Evolutionary conservation across 2,329 filamentous ascomycete species (phyloP).

Genomic region (Alternaria panax): DNA sequence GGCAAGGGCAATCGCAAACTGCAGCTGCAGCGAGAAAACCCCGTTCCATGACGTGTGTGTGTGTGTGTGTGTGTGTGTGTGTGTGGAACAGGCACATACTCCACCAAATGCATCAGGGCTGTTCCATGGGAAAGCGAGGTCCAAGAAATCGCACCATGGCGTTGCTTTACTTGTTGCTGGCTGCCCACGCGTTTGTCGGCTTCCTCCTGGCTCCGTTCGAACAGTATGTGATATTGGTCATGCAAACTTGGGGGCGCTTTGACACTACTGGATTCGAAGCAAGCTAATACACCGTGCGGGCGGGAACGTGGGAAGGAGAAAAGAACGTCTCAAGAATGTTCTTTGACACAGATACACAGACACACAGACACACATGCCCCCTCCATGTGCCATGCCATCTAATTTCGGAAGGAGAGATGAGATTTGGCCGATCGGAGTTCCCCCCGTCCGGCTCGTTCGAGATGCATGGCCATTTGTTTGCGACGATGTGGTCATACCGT

Average conservation of each 20-base stretch:
- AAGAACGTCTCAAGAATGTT: slow-evolving; percentile 22
- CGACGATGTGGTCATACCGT: background rate
- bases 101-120: slow-evolving; percentile 2
- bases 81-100: slow-evolving; percentile 19
- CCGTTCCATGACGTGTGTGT: slow-evolving; percentile 23
- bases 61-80: too few species aligned
- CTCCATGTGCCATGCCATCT: slow-evolving; percentile 10
- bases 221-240: background rate
- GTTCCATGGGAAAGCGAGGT: slow-evolving; percentile 25
- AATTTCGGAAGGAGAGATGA: slow-evolving; percentile 20
- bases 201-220: background rate
- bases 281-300: slow-evolving; percentile 19
- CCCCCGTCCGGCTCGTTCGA: slow-evolving; percentile 2
- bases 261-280: slow-evolving; percentile 21
- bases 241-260: slow-evolving; percentile 10
- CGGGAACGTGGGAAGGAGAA: slow-evolving; percentile 1
- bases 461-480: background rate
- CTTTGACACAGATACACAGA: too few species aligned
- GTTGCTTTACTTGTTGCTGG: slow-evolving; percentile 4
- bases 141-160: background rate
- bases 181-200: slow-evolving; percentile 14
- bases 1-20: slow-evolving; percentile 1
- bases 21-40: background rate
- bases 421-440: slow-evolving; percentile 10
- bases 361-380: background rate